Evolutionary conservation across 2,329 filamentous ascomycete genomes (phyloP).

Genomic region (Diplodia intermedia): DNA sequence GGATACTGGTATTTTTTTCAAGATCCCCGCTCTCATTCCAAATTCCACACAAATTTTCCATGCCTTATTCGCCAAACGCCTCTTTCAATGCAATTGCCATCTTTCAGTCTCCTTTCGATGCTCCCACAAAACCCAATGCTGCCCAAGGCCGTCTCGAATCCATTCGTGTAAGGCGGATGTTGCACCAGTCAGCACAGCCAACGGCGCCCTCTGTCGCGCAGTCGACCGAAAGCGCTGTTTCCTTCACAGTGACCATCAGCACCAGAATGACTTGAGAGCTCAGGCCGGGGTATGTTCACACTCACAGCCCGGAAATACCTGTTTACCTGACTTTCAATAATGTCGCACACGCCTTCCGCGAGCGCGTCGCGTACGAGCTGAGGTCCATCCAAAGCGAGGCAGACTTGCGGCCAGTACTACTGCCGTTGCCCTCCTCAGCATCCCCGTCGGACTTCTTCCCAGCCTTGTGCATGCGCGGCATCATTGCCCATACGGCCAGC

Average conservation of each 20-base stretch:
- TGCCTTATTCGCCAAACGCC: background rate
- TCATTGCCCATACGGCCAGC: conserved; percentile 55
- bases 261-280: background rate
- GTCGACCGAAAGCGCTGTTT: background rate
- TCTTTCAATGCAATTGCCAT: background rate
- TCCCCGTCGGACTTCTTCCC: background rate
- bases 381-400: background rate
- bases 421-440: background rate
- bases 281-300: background rate
- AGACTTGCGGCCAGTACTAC: background rate
- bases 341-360: conserved; percentile 1
- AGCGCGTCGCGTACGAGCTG: conserved; percentile 3
- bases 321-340: conserved; percentile 9
- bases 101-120: background rate
- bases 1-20: too few relatives aligned
- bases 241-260: background rate
- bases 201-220: background rate
- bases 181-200: conserved; percentile 4
- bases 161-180: background rate
- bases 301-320: background rate
- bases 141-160: background rate
- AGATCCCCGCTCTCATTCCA: background rate
- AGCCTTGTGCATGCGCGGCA: conserved; percentile 42
- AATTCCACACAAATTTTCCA: background rate
- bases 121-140: background rate